A percentile compares a stretch with the other conserved stretches of the same genome.
These are phyloP conservation scores for Polytolypa hystricis DNA, from an alignment of 2,329 filamentous ascomycete genomes.

Conservation along the genomic window DNA sequence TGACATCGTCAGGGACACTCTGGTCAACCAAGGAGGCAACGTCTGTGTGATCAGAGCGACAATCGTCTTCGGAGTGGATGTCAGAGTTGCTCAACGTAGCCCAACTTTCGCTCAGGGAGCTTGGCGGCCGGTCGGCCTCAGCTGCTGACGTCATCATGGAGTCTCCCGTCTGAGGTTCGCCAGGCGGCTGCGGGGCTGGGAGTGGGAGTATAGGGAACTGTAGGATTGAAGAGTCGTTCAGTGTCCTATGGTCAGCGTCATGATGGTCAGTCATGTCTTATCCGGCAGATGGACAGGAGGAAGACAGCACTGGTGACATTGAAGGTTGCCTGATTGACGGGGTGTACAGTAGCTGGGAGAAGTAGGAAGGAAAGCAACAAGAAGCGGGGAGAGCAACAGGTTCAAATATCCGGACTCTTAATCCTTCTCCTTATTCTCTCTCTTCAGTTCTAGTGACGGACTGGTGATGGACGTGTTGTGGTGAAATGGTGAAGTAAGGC, in stretches of 20 bases:
- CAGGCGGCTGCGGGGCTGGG: conserved; percentile 30
- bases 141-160: conserved; percentile 32
- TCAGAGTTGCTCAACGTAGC: conserved; percentile 35
- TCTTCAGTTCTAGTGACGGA: too few relatives aligned
- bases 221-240: conserved; percentile 21
- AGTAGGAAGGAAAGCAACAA: conserved; percentile 1
- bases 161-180: conserved; percentile 7
- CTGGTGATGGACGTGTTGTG: too few relatives aligned
- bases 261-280: conserved; percentile 27
- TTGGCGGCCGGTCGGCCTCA: conserved; percentile 17
- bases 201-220: conserved; percentile 33
- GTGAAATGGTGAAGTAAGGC: too few relatives aligned
- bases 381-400: background rate
- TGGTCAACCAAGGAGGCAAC: conserved; percentile 33
- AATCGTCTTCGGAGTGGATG: conserved; percentile 34
- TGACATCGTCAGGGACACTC: conserved; percentile 32
- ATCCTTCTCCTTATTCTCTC: too few relatives aligned
- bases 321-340: too few relatives aligned
- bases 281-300: background rate
- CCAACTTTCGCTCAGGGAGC: conserved; percentile 36
- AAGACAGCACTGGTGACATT: conserved; percentile 7
- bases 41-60: conserved; percentile 35
- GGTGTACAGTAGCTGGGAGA: too few relatives aligned
- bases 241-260: conserved; percentile 22
- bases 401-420: too few relatives aligned